Conservation (phyloP, 2,329 filamentous ascomycete genomes). For the Pseudogymnoascus sp. region DNA sequence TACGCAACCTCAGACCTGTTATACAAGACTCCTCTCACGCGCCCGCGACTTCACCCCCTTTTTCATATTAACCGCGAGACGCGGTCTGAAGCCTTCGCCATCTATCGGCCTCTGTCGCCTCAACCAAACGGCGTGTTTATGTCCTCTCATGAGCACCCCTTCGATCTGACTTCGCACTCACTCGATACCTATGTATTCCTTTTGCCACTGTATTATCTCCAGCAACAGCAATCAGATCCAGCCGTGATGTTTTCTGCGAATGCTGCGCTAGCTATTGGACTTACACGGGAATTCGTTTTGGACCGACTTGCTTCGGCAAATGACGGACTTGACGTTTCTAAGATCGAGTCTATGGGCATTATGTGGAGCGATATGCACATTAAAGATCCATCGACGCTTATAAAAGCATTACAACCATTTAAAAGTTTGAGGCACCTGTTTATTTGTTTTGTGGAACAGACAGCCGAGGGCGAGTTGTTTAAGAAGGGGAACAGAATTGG, state of each 20-base stretch:
- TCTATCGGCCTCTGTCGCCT: not conserved
- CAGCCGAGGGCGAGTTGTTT: not conserved
- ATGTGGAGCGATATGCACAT: slow-evolving; percentile 3
- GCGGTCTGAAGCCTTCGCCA: not conserved
- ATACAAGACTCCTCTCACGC: not conserved
- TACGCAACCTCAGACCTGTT: not conserved
- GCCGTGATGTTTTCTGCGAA: not conserved
- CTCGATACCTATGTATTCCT: not conserved
- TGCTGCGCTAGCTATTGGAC: not conserved
- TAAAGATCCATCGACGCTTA: not conserved
- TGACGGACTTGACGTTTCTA: not conserved
- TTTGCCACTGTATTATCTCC: not conserved
- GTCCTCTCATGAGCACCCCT: not conserved
- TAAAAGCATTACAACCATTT: not conserved
- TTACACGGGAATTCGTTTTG: not conserved
- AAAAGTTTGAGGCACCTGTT: not conserved
- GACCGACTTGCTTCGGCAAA: not conserved
- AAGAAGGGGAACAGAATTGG: not conserved
- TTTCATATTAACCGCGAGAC: slow-evolving; percentile 5
- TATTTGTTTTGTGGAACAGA: not conserved
- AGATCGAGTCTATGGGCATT: not conserved
- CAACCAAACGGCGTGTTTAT: not conserved
- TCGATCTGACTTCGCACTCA: not conserved
- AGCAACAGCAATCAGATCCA: not conserved
- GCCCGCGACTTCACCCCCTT: not conserved